Evolutionary conservation across 2,329 filamentous ascomycete species (phyloP), one percentile per base, ranked within the genome.

Genomic region (Neonectria faginata): DNA sequence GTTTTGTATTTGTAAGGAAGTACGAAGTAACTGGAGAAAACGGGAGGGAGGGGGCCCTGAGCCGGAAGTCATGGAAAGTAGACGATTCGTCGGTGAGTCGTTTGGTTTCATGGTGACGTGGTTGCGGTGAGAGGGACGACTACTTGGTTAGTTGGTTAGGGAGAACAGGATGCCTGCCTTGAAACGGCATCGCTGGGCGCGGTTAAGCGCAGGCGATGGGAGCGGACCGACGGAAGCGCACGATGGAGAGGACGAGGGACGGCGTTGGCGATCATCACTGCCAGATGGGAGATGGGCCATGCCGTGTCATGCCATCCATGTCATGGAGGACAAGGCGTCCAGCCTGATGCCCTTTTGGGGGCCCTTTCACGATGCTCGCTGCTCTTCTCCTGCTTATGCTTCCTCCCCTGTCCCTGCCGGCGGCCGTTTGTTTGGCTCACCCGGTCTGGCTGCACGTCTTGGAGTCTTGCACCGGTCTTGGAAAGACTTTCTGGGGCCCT

Each of bases 21-120:
- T 25, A 25, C 25, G 25, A 25, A 25, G 25, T 25, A 25, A 22
- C 10, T 12, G 54, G n/a, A 27, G 47, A 51, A 22, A n/a, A 25
- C 25, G 25, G 25, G 5, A 6, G 25, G 25, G 5, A 3, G 10
- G 42, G 33, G 60, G 42, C 12, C 31, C 42, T 39, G 53, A 57
- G 22, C 45, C 57, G 62, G 57, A 61, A 60, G 54, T 45, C 51
- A 57, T 42, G 52, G 36, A 50, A 65, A 60, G 42, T 51, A 63
- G 61, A 64, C 62, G 56, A 65, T 62, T 67, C 57, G 65, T 63
- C 70, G 64, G 64, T 62, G 65, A 68, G 64, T 50, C 36, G 53
- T 56, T 64, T 67, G 62, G 64, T 67, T 69, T 73, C 70, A 73
- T 65, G 62, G 67, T 73, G 70, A 73, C 70, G 71, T 73, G 68